Conservation (phyloP, 495 filamentous ascomycete species). For the Beverwykella pulmonaria region DNA sequence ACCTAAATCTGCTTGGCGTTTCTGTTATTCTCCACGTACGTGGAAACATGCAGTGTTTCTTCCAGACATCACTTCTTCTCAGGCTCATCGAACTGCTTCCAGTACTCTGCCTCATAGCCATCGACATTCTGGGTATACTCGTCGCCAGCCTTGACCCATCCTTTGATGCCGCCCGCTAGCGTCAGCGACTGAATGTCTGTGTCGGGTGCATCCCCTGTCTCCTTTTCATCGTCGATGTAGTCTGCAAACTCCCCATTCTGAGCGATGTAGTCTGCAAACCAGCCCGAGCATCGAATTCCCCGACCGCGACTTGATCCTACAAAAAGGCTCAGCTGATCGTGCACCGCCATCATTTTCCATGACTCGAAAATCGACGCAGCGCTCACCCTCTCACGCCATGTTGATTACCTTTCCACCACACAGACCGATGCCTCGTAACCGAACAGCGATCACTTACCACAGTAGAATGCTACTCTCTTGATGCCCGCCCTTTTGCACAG, state of each 20-base stretch:
- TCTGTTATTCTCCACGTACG: too few relatives aligned
- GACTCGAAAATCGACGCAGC: constrained; percentile 4
- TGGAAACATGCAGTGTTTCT: neutral
- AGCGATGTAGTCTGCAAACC: constrained; percentile 53
- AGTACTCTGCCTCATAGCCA: constrained; percentile 52
- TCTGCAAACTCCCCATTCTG: constrained; percentile 50
- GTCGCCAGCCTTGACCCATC: constrained; percentile 54
- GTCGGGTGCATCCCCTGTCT: constrained; percentile 45
- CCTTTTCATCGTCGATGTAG: constrained; percentile 43
- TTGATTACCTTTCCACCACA: neutral
- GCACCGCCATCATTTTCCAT: neutral
- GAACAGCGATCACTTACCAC: constrained; percentile 44
- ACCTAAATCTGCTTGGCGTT: too few relatives aligned
- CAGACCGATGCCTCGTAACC: neutral
- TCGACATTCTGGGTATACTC: constrained; percentile 49
- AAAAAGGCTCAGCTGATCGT: constrained; percentile 14
- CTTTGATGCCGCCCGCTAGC: constrained; percentile 54
- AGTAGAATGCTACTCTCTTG: constrained; percentile 54
- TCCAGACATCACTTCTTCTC: neutral
- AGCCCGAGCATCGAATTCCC: constrained; percentile 53
- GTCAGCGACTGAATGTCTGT: constrained; percentile 49
- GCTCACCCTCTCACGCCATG: neutral
- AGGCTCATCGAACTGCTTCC: constrained; percentile 47
- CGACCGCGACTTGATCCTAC: constrained; percentile 51
- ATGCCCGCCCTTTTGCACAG: constrained; percentile 51